Percentiles rank a stretch among this genome's conserved stretches.
Conservation (phyloP, 2,329 filamentous ascomycete species). For the Aspergillus novofumigatus region DNA sequence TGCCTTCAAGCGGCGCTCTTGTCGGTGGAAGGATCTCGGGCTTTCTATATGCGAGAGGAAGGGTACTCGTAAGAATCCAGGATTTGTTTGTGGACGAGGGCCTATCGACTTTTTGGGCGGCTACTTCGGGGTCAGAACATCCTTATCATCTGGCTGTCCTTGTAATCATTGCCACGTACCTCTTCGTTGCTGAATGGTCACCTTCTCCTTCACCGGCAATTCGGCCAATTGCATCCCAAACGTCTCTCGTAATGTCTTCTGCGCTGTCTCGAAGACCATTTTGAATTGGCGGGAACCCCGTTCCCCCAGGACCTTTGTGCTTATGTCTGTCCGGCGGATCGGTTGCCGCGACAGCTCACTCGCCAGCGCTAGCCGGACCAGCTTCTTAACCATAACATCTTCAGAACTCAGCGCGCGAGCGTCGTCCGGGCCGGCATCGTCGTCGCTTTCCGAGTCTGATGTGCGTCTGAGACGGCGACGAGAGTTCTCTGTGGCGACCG, state of each 20-base stretch:
- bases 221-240: conserved; percentile 96
- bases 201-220: conserved; percentile 74
- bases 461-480: conserved; percentile 14
- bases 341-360: conserved; percentile 57
- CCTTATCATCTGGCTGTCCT: background rate
- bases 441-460: conserved; percentile 7
- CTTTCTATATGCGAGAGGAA: conserved; percentile 65
- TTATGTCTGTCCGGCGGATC: conserved; percentile 56
- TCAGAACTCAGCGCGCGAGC: conserved; percentile 25
- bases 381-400: conserved; percentile 53
- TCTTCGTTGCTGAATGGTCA: conserved; percentile 73
- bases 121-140: conserved; percentile 24
- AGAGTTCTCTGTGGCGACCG: conserved; percentile 3
- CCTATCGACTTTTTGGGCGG: conserved; percentile 46
- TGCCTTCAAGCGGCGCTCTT: conserved; percentile 67
- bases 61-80: conserved; percentile 71
- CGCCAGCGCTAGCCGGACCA: conserved; percentile 58
- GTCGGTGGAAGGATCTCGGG: conserved; percentile 66
- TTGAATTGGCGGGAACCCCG: conserved; percentile 68
- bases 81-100: conserved; percentile 55
- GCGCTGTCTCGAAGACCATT: conserved; percentile 70
- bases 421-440: conserved; percentile 14
- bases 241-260: conserved; percentile 62
- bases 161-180: conserved; percentile 44
- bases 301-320: conserved; percentile 64